Evolutionary conservation across 2,329 filamentous ascomycete species (phyloP), one percentile per base, ranked within the genome.

Genomic region (Fusarium sp.): DNA sequence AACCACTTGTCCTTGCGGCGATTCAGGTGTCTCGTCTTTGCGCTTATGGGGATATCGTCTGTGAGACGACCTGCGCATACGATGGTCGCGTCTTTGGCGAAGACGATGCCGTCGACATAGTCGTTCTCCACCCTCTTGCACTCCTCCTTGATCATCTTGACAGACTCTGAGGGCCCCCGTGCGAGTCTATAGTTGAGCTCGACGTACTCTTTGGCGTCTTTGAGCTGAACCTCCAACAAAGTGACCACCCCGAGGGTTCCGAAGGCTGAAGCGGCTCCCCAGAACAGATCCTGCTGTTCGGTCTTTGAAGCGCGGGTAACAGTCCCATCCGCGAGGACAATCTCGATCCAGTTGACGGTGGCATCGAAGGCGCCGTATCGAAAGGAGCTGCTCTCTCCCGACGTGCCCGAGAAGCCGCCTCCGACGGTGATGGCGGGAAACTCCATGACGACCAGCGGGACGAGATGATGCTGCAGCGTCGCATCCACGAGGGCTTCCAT

Each of bases 401-500:
- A 85, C 1, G 85, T 88, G 2, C 88, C 77, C 40, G 86, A 84
- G 73, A 88, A 90, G 4, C 85, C 88, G 32, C 88, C 88, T 24
- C 88, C 88, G 6, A 84, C 85, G 2, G 88, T 91, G 71, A 91
- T 91, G n/a, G 86, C 88, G 3, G 87, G 88, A 54, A 91, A 90
- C 70, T 91, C 88, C 84, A 89, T 89, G 6, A 90, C 87, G 0
- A 91, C 86, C 0, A 85, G 84, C 1, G 88, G 87, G 3, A 90
- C 77, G 2, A 90, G 77, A 1, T 81, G 81, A 49, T 83, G 74
- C 19, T 77, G 74, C n/a, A 88, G 68, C 1, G 87, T 85, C 4
- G 82, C 83, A 49, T 82, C 80, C 11, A 89, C 83, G 7, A 91
- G 81, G 1, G 74, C 73, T 63, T 90, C 88, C 87, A 91, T 90